phyloP scores from a whole-genome alignment of 23 red algal species.

The Agarophyton chilense region DNA sequence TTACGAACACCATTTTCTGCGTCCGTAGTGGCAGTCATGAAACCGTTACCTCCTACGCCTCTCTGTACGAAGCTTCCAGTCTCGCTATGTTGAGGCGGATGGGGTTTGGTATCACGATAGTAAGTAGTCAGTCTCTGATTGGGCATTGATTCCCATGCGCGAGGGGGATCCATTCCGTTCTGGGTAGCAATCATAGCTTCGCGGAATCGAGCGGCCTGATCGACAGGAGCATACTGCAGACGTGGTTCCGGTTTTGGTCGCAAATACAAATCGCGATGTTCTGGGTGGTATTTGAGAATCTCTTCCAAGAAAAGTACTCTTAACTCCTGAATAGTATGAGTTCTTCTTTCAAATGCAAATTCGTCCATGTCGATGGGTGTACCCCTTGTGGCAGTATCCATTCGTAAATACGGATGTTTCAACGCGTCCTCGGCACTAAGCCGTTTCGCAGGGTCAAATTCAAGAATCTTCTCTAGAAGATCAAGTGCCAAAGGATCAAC shows the following conservation, averaged over 20 bases:
- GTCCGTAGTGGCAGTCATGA: slow-evolving; percentile 8
- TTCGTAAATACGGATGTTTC: slow-evolving; percentile 78
- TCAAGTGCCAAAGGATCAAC: slow-evolving; percentile 67
- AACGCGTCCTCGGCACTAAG: slow-evolving; percentile 76
- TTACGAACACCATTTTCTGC: neutral
- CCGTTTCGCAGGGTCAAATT: slow-evolving; percentile 84
- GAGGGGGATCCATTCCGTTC: slow-evolving; percentile 65
- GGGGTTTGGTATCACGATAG: slow-evolving; percentile 13
- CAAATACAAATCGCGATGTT: slow-evolving; percentile 65
- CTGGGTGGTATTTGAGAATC: slow-evolving; percentile 92
- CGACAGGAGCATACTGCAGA: slow-evolving; percentile 46
- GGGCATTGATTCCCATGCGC: slow-evolving; percentile 71
- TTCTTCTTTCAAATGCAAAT: slow-evolving; percentile 93
- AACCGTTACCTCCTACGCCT: neutral
- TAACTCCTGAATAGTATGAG: slow-evolving; percentile 51
- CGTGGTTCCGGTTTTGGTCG: slow-evolving; percentile 6
- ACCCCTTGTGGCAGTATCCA: slow-evolving; percentile 52
- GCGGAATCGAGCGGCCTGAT: slow-evolving; percentile 57
- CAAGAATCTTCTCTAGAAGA: slow-evolving; percentile 79
- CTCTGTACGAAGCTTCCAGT: neutral
- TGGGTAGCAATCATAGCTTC: slow-evolving; percentile 71
- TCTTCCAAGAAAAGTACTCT: slow-evolving; percentile 90
- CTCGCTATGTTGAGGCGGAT: slow-evolving; percentile 6
- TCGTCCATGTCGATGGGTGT: slow-evolving; percentile 78
- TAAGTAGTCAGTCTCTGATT: slow-evolving; percentile 52